A percentile compares a stretch with the other conserved stretches of the same genome.
Conservation (phyloP, 148 eudicot species). For the Amaranthus cruentus region DNA sequence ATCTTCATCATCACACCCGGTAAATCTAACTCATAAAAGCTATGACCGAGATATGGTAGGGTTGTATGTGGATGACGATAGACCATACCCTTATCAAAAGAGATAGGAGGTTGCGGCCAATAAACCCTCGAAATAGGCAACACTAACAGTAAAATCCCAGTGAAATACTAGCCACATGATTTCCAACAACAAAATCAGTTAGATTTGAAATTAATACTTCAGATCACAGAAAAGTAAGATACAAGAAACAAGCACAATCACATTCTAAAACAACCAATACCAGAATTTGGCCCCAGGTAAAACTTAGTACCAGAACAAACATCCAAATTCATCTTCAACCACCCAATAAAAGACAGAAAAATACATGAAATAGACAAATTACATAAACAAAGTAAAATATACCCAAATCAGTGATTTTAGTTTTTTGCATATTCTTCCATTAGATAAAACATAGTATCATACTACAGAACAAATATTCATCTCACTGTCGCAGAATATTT, state of each 20-base stretch:
- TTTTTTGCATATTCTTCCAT: too few relatives aligned
- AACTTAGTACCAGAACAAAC: conserved; percentile 11
- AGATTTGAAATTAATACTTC: neutral
- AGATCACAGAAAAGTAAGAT: neutral
- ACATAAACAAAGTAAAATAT: conserved; percentile 10
- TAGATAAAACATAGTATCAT: neutral
- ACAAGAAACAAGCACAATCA: conserved; percentile 2
- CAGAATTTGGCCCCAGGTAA: conserved; percentile 9
- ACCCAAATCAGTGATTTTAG: conserved; percentile 11
- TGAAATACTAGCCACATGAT: neutral
- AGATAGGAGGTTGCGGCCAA: too few relatives aligned
- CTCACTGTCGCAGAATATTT: neutral
- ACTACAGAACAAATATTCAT: conserved; percentile 2
- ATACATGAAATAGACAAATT: conserved; percentile 18
- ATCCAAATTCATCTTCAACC: conserved; percentile 16
- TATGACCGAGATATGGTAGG: too few relatives aligned
- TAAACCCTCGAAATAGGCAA: too few relatives aligned
- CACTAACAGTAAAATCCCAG: neutral
- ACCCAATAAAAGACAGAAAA: conserved; percentile 16
- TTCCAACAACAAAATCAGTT: conserved; percentile 1
- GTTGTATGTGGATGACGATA: too few relatives aligned
- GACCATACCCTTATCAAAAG: too few relatives aligned
- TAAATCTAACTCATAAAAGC: too few relatives aligned
- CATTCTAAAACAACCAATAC: neutral
- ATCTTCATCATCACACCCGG: too few relatives aligned